phyloP scores from a whole-genome alignment of 1,284 basidiomycete genomes.

The Trametes hirsuta region DNA sequence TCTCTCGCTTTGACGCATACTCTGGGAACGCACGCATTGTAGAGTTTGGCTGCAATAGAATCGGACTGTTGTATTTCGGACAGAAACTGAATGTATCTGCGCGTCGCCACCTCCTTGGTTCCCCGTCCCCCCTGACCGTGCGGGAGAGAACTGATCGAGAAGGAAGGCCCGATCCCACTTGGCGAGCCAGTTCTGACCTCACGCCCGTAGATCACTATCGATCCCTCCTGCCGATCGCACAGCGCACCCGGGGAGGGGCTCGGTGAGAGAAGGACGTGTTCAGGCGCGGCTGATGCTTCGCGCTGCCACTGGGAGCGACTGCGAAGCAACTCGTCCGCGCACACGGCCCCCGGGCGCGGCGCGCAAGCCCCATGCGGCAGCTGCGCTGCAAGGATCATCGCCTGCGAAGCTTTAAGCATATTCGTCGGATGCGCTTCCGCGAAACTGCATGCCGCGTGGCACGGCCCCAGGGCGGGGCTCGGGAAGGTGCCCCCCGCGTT shows the following conservation, averaged over 20 bases:
- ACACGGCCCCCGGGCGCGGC: slow-evolving; percentile 1
- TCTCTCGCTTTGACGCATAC: slow-evolving; percentile 6
- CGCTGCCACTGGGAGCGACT: not conserved
- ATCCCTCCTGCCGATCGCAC: slow-evolving; percentile 13
- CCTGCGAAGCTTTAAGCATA: slow-evolving; percentile 27
- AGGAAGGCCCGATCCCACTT: slow-evolving; percentile 2
- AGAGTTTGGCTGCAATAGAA: slow-evolving; percentile 22
- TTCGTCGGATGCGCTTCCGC: slow-evolving; percentile 19
- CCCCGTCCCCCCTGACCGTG: not conserved
- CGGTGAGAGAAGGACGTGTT: not conserved
- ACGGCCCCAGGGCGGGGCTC: not conserved
- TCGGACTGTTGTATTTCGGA: slow-evolving; percentile 8
- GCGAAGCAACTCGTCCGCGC: not conserved
- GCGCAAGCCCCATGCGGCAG: slow-evolving; percentile 18
- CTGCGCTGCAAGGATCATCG: slow-evolving; percentile 10
- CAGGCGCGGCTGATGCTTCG: slow-evolving; percentile 1
- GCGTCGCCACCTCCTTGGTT: not conserved
- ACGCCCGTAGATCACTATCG: slow-evolving; percentile 16
- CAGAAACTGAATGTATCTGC: not conserved
- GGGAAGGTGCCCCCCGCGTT: slow-evolving; percentile 4
- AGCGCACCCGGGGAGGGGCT: slow-evolving; percentile 5
- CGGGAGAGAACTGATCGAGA: slow-evolving; percentile 9
- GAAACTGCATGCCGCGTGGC: slow-evolving; percentile 18
- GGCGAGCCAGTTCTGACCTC: slow-evolving; percentile 2
- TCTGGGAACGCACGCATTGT: slow-evolving; percentile 10